Evolutionary conservation across 1,284 basidiomycete species (phyloP), one percentile per base, ranked within the genome.

Genomic region (Baeospora myosura): DNA sequence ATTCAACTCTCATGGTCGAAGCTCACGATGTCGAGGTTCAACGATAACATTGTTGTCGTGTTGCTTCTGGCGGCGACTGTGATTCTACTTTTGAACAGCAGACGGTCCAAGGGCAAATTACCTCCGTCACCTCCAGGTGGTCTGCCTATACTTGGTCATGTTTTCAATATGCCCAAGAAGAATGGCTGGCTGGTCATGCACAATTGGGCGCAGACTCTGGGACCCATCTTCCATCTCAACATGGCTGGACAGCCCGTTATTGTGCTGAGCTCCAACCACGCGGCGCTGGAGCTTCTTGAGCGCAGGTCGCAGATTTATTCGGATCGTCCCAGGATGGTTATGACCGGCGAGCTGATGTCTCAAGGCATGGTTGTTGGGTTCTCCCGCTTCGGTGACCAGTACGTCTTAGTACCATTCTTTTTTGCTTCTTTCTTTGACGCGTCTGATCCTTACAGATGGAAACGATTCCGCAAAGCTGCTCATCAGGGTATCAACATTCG

Each of bases 201-300:
- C 12, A 17, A 42, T 25, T 43, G 43, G 35, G 26, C 46, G 14
- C 38, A 16, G 16, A 26, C 32, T 18, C 33, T 38, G 5, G 38
- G 33, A 28, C 48, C 48, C 3, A 14, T 49, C 18, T 40, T 43
- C n/a, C 41, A 43, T 33, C 3, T 47, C 16, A 45, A 44, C 30
- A 30, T 47, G 11, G 46, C 40, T 8, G 48, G 48, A 4, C 34
- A 39, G 24, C 20, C 25, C 5, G 39, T 45, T 4, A 28, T 49
- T n/a, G 24, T 49, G 2, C 42, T 49, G 4, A 41, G 40, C 16
- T 39, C 39, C 18, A 40, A 45, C 10, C 44, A 44, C 32, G 46
- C 32, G 10, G 48, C 48, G 11, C n/a, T 33, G n/a, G 48, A 49
- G n/a, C 43, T 49, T 18, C 38, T 49, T 23, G 43, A 49, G 21